Evolutionary conservation across 148 eudicot genomes (phyloP).

Genomic region (Chenopodium album): DNA sequence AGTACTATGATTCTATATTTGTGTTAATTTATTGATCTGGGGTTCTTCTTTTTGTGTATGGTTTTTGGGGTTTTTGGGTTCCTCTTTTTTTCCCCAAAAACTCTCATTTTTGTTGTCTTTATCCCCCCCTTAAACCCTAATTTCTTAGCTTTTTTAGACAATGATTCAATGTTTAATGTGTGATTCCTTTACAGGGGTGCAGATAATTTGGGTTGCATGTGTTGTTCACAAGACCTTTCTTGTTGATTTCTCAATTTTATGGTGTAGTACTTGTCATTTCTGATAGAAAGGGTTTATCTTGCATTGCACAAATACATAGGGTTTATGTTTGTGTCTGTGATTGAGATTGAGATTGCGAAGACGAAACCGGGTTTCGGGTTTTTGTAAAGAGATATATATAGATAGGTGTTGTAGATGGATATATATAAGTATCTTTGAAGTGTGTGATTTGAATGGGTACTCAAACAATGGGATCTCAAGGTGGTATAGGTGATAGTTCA

Average conservation of each 20-base stretch:
- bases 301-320: conserved; percentile 12
- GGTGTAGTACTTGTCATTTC: conserved; percentile 17
- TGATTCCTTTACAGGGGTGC: conserved; percentile 30
- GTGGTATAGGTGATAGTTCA: conserved; percentile 42
- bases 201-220: conserved; percentile 31
- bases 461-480: conserved; percentile 86
- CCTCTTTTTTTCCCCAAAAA: neutral
- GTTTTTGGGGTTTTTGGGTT: conserved; percentile 11
- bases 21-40: conserved; percentile 14
- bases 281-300: conserved; percentile 26
- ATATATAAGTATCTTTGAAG: conserved; percentile 10
- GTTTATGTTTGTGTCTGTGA: conserved; percentile 18
- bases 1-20: conserved; percentile 19
- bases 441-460: conserved; percentile 55
- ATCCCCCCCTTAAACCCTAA: conserved; percentile 17
- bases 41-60: neutral
- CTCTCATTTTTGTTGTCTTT: neutral
- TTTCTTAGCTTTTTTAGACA: neutral
- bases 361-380: neutral
- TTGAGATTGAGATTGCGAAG: conserved; percentile 1
- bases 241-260: conserved; percentile 23
- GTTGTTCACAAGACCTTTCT: conserved; percentile 14
- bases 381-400: neutral
- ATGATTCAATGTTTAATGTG: conserved; percentile 27
- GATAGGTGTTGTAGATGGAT: conserved; percentile 22